Evolutionary conservation across 1,284 basidiomycete genomes (phyloP).

Genomic region (Anthracocystis walkeri): DNA sequence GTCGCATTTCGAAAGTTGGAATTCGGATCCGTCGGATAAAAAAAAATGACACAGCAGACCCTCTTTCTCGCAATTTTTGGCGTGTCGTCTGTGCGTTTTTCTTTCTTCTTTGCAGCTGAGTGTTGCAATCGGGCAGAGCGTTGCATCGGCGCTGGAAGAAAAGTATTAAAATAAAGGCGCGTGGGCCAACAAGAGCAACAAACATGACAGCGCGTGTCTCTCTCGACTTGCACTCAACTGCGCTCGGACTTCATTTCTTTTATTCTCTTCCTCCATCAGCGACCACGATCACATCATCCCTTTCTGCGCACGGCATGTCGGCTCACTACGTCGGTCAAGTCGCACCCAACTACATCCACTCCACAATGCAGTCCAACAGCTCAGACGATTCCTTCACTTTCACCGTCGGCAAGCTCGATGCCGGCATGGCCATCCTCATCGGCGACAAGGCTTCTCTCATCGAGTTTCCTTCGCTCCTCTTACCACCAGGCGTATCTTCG

Average conservation of each 20-base stretch:
- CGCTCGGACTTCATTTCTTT: slow-evolving; percentile 8
- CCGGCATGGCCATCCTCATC: slow-evolving; percentile 69
- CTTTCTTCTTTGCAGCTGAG: background rate
- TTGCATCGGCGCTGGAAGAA: slow-evolving; percentile 9
- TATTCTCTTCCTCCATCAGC: background rate
- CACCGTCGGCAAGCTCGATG: slow-evolving; percentile 69
- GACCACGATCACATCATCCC: background rate
- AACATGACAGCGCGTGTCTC: slow-evolving; percentile 5
- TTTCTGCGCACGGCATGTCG: slow-evolving; percentile 24
- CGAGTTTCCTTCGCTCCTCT: slow-evolving; percentile 68
- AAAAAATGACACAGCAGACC: slow-evolving; percentile 6
- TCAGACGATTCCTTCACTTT: slow-evolving; percentile 60
- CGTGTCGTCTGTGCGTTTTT: slow-evolving; percentile 12
- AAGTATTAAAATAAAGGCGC: background rate
- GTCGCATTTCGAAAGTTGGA: background rate
- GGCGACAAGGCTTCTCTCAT: slow-evolving; percentile 68
- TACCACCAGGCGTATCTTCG: slow-evolving; percentile 62
- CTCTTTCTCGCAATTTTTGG: background rate
- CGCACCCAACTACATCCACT: slow-evolving; percentile 56
- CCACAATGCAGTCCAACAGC: slow-evolving; percentile 42
- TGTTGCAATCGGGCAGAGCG: background rate
- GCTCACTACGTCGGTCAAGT: slow-evolving; percentile 57
- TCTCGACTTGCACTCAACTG: background rate
- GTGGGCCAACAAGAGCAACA: slow-evolving; percentile 1
- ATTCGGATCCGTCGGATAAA: slow-evolving; percentile 7